A percentile compares a stretch with the other conserved stretches of the same genome.
phyloP scores from a whole-genome alignment of 2,329 filamentous ascomycete species.

The Cryphonectria japonica region DNA sequence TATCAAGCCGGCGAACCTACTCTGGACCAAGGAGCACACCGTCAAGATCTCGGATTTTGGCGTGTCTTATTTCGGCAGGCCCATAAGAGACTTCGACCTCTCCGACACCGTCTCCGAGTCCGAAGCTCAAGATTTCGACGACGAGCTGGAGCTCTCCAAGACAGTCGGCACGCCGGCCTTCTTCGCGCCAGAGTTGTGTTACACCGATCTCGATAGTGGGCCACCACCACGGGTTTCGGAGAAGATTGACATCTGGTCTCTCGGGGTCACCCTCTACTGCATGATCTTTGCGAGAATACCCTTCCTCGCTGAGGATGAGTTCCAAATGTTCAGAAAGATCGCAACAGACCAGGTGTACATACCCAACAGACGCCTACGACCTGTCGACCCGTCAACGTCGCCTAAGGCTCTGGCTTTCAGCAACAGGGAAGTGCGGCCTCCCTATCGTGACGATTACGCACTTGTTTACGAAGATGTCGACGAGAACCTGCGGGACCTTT shows the following conservation, averaged over 20 bases:
- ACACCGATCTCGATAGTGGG: constrained; percentile 70
- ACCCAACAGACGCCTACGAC: constrained; percentile 78
- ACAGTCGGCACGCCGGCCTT: constrained; percentile 97
- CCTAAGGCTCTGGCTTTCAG: constrained; percentile 59
- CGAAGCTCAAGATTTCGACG: constrained; percentile 84
- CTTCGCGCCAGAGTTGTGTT: constrained; percentile 95
- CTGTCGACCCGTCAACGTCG: constrained; percentile 65
- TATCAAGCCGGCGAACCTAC: constrained; percentile 87
- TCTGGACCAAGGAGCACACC: constrained; percentile 81
- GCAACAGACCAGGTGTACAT: constrained; percentile 93
- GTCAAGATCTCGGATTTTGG: constrained; percentile 99
- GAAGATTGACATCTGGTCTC: constrained; percentile 95
- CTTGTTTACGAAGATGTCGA: constrained; percentile 86
- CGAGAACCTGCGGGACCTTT: constrained; percentile 75
- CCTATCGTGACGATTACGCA: constrained; percentile 77
- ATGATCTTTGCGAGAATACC: constrained; percentile 93
- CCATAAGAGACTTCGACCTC: constrained; percentile 79
- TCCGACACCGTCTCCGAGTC: constrained; percentile 77
- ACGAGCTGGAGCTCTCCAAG: constrained; percentile 95
- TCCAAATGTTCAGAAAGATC: constrained; percentile 88
- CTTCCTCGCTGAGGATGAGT: constrained; percentile 90
- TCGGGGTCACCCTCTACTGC: constrained; percentile 95
- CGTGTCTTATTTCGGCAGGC: constrained; percentile 93
- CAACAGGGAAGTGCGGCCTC: constrained; percentile 62
- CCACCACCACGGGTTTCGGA: constrained; percentile 81